These are phyloP conservation scores for Hordeum pubiflorum DNA, from an alignment of 202 grass and related monocot genomes.

Conservation along the genomic window DNA sequence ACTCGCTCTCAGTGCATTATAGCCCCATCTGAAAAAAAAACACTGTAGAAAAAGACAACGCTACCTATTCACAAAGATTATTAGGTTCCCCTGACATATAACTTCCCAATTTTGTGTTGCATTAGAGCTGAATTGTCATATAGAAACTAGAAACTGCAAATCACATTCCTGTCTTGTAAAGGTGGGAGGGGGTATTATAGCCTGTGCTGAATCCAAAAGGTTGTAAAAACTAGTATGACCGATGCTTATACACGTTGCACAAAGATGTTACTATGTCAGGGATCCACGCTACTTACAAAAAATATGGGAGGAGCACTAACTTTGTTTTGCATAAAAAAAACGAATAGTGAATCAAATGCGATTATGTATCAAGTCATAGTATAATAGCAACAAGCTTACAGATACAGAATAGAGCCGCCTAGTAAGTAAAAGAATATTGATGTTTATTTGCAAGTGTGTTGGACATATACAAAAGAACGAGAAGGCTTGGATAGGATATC, in stretches of 20 bases:
- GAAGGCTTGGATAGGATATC: neutral
- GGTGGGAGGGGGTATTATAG: too few species aligned
- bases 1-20: neutral
- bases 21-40: too few species aligned
- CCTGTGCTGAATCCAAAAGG: too few species aligned
- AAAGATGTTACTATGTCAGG: neutral
- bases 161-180: too few species aligned
- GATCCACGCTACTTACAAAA: neutral
- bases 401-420: neutral
- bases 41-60: neutral
- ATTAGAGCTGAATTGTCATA: neutral
- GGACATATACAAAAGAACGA: constrained; percentile 17
- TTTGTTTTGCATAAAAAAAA: neutral
- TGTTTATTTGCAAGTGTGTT: too few species aligned
- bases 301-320: neutral
- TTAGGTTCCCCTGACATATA: constrained; percentile 5
- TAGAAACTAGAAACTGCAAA: too few species aligned
- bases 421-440: too few species aligned
- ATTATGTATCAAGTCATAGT: neutral
- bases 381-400: neutral
- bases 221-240: neutral
- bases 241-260: neutral
- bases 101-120: neutral
- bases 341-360: neutral
- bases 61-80: neutral